Percentiles rank a stretch among this genome's conserved stretches.
phyloP scores from a whole-genome alignment of 495 filamentous ascomycete species.

The Saxophila tyrrhenica region DNA sequence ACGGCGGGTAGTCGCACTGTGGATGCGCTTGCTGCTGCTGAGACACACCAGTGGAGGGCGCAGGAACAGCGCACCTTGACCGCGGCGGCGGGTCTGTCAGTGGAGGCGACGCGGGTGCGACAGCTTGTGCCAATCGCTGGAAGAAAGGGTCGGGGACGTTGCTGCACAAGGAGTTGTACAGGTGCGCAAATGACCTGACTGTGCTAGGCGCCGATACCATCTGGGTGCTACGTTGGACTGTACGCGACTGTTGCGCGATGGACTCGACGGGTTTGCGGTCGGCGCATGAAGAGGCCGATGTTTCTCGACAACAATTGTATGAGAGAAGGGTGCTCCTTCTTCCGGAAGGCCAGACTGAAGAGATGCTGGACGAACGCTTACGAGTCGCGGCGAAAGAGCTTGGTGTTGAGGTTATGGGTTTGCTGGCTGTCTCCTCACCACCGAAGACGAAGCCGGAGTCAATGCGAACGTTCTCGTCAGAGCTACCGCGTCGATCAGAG shows the following conservation, averaged over 20 bases:
- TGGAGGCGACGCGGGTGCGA: neutral
- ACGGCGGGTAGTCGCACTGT: neutral
- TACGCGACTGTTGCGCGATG: neutral
- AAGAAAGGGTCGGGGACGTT: neutral
- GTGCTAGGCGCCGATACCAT: neutral
- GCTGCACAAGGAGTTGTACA: neutral
- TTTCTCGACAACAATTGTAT: neutral
- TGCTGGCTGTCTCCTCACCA: neutral
- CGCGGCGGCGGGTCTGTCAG: neutral
- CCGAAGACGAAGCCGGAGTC: neutral
- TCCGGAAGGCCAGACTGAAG: conserved; percentile 9
- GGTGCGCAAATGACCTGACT: neutral
- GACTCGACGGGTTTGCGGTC: neutral
- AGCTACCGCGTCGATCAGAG: conserved; percentile 6
- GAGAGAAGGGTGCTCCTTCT: conserved; percentile 7
- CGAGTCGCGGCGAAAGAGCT: conserved; percentile 9
- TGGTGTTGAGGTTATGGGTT: conserved; percentile 1
- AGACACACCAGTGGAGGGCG: neutral
- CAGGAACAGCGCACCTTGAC: neutral
- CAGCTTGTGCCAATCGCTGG: neutral
- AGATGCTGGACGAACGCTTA: conserved; percentile 5
- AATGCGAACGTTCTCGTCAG: neutral
- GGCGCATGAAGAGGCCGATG: neutral
- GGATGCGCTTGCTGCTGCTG: neutral
- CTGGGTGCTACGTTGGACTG: no score